These are phyloP conservation scores for Niebla homalea DNA, from an alignment of 495 filamentous ascomycete genomes.

Conservation along the genomic window DNA sequence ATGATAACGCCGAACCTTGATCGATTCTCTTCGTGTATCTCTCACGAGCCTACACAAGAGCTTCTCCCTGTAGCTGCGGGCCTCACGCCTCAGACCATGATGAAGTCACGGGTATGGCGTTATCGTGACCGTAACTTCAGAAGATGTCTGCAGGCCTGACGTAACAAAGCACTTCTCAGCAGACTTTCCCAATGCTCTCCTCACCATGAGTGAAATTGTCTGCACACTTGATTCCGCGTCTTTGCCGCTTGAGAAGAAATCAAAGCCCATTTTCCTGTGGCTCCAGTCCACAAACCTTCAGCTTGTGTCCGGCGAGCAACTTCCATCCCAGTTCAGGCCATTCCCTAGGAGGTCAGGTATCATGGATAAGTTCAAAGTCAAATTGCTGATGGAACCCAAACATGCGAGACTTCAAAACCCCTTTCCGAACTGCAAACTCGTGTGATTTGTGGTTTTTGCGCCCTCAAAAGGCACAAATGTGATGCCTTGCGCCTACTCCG, in stretches of 20 bases:
- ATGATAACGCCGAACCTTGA: conserved; percentile 4
- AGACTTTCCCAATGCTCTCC: no score
- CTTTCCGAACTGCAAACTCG: no score
- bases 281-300: no score
- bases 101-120: neutral
- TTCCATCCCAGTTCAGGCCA: neutral
- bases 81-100: neutral
- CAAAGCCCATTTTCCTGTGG: no score
- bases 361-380: no score
- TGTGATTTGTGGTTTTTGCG: neutral
- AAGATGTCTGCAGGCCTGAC: conserved; percentile 2
- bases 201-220: no score
- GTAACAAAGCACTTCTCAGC: neutral
- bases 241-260: no score
- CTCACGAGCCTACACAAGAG: neutral
- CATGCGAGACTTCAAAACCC: no score
- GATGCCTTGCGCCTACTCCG: no score
- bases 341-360: no score
- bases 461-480: neutral
- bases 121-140: neutral
- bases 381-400: no score
- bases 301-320: neutral
- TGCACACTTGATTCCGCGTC: no score
- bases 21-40: neutral
- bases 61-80: neutral